phyloP scores from a whole-genome alignment of 225 moss, liverwort and hornwort species.

The Takakia lepidozioides region DNA sequence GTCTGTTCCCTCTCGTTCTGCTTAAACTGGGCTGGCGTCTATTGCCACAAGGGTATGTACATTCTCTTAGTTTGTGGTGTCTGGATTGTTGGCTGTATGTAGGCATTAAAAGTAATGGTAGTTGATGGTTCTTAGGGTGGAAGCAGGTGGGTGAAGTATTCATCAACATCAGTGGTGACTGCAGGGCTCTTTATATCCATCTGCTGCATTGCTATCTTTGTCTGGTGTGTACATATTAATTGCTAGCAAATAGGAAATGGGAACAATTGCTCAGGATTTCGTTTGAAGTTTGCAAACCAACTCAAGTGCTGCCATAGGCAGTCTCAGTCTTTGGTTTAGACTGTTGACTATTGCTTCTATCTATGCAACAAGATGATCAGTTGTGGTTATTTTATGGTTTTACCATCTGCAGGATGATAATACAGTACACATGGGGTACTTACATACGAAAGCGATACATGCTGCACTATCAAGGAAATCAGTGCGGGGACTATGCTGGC shows the following conservation, averaged over 20 bases:
- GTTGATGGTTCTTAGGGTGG: too few species aligned
- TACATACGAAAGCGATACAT: constrained; percentile 38
- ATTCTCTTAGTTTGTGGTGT: too few species aligned
- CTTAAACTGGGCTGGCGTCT: too few species aligned
- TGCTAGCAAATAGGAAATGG: not conserved
- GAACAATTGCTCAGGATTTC: not conserved
- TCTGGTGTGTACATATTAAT: constrained; percentile 36
- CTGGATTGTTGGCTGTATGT: too few species aligned
- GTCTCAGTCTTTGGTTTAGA: not conserved
- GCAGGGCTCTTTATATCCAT: constrained; percentile 48
- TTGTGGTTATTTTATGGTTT: not conserved
- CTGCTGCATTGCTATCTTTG: constrained; percentile 36
- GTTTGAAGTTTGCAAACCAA: not conserved
- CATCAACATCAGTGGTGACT: constrained; percentile 28
- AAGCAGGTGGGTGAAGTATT: constrained; percentile 39
- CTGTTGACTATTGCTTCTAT: not conserved
- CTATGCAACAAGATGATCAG: not conserved
- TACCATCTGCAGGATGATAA: constrained; percentile 24
- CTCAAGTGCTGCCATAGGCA: not conserved
- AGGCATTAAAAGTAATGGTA: too few species aligned
- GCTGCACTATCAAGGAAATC: too few species aligned
- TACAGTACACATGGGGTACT: constrained; percentile 48
- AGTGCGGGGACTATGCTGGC: too few species aligned
- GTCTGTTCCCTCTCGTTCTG: too few species aligned
- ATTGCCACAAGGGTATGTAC: too few species aligned